Base-by-base conservation (phyloP, 2,329 filamentous ascomycete genomes). In the Penicillium sp. region DNA sequence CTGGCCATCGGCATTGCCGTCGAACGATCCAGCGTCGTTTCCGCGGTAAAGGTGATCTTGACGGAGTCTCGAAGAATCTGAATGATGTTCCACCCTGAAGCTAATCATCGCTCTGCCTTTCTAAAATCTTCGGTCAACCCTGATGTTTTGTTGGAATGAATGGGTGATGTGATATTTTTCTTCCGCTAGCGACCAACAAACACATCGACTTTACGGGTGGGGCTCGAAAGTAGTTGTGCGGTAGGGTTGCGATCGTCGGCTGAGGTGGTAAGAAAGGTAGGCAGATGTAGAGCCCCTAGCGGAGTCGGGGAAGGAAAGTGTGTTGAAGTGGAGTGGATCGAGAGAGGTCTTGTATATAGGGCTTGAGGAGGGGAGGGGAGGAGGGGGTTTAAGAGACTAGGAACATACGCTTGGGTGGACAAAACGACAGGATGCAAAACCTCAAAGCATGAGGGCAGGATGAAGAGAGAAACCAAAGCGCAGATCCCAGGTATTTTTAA, bases 31-130 rank as follows among this genome's bases (percentile, higher is more conserved):
- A 59, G 53, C 58, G 47, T 69, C 63, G 65, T 56, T 67, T 67
- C 67, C 67, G 67, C 65, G 61, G 67, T 56, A 61, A 64, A 62
- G 58, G 63, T 66, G 67, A 61, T 67, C 52, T 65, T 67, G 64
- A 68, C 64, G 66, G 64, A 65, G 62, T 70, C 63, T 70, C 64
- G 69, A 67, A 63, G 64, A 70, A 65, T 71, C 65, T 72, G 66
- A 70, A 65, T 68, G 68, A 63, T 72, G 68, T 71, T 72, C 66
- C 69, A 70, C 70, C 68, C 69, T 69, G 68, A 70, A 66, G 70
- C 70, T 73, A 70, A 71, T 72, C 70, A 73, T 73, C 69, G 69
- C 70, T 73, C 70, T 72, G 66, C 65, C 64, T 71, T 66, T 64
- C 62, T 66, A 60, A 52, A 54, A 58, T 56, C 48, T 63, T 63